Conservation (phyloP, 1,284 basidiomycete species). For the Puccinia hordei region DNA sequence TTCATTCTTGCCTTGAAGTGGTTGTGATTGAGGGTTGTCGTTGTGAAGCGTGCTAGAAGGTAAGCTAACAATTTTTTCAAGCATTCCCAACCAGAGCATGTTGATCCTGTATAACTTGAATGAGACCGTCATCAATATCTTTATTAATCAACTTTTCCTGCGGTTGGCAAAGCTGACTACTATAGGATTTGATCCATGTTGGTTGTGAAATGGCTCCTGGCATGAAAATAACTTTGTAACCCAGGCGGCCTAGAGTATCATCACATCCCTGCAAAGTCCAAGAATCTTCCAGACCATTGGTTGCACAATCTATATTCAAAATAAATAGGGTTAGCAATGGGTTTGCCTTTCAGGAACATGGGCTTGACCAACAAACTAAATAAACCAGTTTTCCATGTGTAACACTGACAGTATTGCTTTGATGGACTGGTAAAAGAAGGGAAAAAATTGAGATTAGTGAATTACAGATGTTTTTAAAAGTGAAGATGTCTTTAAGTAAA, state of each 20-base stretch:
- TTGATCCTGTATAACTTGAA: not conserved
- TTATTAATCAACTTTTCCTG: not conserved
- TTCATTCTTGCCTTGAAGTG: too few species aligned
- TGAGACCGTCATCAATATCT: not conserved
- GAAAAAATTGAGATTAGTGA: too few species aligned
- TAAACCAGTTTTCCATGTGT: not conserved
- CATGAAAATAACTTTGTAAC: slow-evolving; percentile 1
- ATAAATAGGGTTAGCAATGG: too few species aligned
- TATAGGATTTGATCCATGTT: not conserved
- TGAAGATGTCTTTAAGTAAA: not conserved
- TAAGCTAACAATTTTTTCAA: too few species aligned
- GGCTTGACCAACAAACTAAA: not conserved
- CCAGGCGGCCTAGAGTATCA: not conserved
- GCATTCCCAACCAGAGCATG: not conserved
- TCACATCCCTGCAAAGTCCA: slow-evolving; percentile 1
- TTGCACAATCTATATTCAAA: not conserved
- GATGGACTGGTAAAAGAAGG: not conserved
- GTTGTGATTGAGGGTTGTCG: too few species aligned
- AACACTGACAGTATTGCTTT: too few species aligned
- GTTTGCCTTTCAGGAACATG: not conserved
- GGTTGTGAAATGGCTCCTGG: not conserved
- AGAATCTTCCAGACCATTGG: not conserved
- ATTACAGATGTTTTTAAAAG: too few species aligned
- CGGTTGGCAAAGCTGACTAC: not conserved
- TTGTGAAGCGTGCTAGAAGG: too few species aligned